Percentiles rank a stretch among this genome's conserved stretches.
Evolutionary conservation across 306 rosid genomes (phyloP).

Genomic region (Styphnolobium japonicum): DNA sequence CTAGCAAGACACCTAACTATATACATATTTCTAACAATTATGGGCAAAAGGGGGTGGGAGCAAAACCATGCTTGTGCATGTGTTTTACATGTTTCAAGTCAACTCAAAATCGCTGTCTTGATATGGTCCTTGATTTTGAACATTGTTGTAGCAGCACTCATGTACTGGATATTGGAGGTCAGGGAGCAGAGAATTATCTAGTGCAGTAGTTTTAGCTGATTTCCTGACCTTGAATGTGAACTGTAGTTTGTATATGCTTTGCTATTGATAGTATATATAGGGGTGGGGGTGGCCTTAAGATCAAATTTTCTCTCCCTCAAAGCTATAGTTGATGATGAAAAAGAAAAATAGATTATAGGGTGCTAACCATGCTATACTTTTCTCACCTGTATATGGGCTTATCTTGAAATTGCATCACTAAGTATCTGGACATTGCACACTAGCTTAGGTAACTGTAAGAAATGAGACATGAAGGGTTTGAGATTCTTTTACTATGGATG

Average conservation of each 20-base stretch:
- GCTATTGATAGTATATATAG: too few species aligned
- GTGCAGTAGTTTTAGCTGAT: background rate
- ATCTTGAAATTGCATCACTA: conserved; percentile 4
- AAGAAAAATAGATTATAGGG: too few species aligned
- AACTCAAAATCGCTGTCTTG: background rate
- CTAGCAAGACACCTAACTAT: too few species aligned
- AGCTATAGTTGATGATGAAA: too few species aligned
- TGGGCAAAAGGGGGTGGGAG: background rate
- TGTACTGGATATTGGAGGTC: background rate
- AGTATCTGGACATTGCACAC: background rate
- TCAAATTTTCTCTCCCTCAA: too few species aligned
- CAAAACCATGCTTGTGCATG: background rate
- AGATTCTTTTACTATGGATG: too few species aligned
- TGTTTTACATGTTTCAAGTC: background rate
- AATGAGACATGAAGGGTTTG: background rate
- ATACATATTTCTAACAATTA: too few species aligned
- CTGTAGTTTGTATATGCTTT: too few species aligned
- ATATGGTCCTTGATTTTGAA: background rate
- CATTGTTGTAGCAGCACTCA: background rate
- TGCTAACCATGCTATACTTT: conserved; percentile 5
- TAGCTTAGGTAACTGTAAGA: background rate
- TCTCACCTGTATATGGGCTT: background rate
- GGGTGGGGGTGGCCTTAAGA: too few species aligned
- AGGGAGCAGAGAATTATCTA: background rate
- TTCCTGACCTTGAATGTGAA: too few species aligned